phyloP scores from a whole-genome alignment of 768 basidiomycete species.

The Cystoderma amianthinum region DNA sequence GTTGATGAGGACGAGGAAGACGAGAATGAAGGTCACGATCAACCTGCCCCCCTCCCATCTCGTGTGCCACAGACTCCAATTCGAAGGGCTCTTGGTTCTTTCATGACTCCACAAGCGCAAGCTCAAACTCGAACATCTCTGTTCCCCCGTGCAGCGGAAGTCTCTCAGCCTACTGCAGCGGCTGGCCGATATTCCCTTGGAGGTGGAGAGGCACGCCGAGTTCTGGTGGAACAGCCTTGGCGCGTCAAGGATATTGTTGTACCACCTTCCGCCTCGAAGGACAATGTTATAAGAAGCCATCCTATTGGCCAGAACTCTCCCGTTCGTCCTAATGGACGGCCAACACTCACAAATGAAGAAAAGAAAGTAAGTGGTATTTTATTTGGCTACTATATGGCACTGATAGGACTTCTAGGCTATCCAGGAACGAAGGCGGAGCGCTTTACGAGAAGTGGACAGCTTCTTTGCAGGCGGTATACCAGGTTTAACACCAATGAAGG shows the following conservation, averaged over 20 bases:
- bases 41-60: slow-evolving; percentile 8
- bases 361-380: slow-evolving; percentile 23
- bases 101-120: slow-evolving; percentile 54
- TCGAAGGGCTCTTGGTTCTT: slow-evolving; percentile 26
- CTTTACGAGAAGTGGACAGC: slow-evolving; percentile 37
- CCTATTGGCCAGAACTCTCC: slow-evolving; percentile 2
- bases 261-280: slow-evolving; percentile 14
- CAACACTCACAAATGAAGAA: slow-evolving; percentile 36
- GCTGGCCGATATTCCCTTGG: slow-evolving; percentile 35
- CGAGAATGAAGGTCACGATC: slow-evolving; percentile 2
- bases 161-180: slow-evolving; percentile 4
- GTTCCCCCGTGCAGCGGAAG: slow-evolving; percentile 1
- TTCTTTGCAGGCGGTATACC: slow-evolving; percentile 50
- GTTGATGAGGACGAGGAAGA: slow-evolving; percentile 10
- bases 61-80: slow-evolving; percentile 19
- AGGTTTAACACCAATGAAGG: slow-evolving; percentile 33
- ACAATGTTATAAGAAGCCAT: background rate
- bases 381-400: slow-evolving; percentile 1
- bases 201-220: slow-evolving; percentile 37
- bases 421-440: slow-evolving; percentile 55
- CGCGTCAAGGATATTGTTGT: slow-evolving; percentile 49
- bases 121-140: slow-evolving; percentile 5
- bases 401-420: slow-evolving; percentile 37
- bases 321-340: slow-evolving; percentile 14
- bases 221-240: slow-evolving; percentile 47